phyloP scores from a whole-genome alignment of 2,329 filamentous ascomycete species.

The Neopestalotiopsis clavispora region DNA sequence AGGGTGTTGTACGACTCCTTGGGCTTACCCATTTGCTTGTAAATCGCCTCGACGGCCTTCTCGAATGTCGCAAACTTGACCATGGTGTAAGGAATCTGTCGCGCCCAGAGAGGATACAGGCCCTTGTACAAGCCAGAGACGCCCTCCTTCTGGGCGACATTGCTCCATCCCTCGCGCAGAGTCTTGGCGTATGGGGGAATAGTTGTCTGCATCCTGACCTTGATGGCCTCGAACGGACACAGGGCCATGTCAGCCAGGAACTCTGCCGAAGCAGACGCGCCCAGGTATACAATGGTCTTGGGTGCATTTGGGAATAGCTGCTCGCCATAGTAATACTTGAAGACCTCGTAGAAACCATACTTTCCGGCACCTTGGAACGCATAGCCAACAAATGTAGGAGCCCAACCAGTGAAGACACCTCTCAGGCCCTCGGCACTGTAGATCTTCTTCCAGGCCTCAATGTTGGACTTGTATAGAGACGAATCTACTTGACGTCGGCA shows the following conservation, averaged over 20 bases:
- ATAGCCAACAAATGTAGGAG: constrained; percentile 83
- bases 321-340: constrained; percentile 85
- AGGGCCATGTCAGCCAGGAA: constrained; percentile 76
- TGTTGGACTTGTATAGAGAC: constrained; percentile 80
- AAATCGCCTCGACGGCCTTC: constrained; percentile 22
- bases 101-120: constrained; percentile 83
- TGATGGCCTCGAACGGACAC: constrained; percentile 83
- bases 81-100: constrained; percentile 87
- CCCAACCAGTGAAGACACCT: constrained; percentile 84
- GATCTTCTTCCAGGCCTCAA: constrained; percentile 80
- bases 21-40: constrained; percentile 61
- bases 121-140: constrained; percentile 78
- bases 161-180: constrained; percentile 71
- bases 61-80: constrained; percentile 24
- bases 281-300: constrained; percentile 78
- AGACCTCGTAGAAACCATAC: constrained; percentile 86
- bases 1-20: constrained; percentile 61
- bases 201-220: constrained; percentile 84
- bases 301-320: constrained; percentile 72
- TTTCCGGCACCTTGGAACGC: constrained; percentile 84
- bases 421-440: constrained; percentile 73
- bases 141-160: constrained; percentile 74
- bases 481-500: constrained; percentile 84
- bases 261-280: constrained; percentile 73
- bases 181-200: constrained; percentile 77